phyloP scores from a whole-genome alignment of 1,284 basidiomycete species.

The Microbotryum violaceum region DNA sequence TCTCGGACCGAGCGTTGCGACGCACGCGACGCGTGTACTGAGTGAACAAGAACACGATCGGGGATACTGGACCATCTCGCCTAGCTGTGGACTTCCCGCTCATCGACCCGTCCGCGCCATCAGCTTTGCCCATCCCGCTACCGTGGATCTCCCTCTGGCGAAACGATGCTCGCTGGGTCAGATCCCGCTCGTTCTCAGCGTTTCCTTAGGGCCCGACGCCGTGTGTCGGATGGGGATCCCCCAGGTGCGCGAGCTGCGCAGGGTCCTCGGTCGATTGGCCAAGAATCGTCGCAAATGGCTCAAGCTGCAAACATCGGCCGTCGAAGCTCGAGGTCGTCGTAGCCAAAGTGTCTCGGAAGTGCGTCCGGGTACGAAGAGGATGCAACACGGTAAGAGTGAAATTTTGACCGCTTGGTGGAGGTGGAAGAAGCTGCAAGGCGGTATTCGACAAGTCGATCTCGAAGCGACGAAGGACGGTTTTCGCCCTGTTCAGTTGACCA shows the following conservation, averaged over 20 bases:
- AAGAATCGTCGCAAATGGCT: conserved; percentile 3
- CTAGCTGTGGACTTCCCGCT: not conserved
- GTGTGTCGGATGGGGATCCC: conserved; percentile 25
- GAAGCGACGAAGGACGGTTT: not conserved
- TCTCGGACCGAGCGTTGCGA: too few relatives aligned
- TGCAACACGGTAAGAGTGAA: not conserved
- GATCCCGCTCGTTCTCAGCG: conserved; percentile 21
- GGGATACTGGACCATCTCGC: conserved; percentile 2
- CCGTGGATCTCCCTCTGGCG: conserved; percentile 19
- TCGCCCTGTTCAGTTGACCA: not conserved
- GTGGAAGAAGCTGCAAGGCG: conserved; percentile 12
- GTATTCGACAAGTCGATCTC: not conserved
- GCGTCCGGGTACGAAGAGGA: not conserved
- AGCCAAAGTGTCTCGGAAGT: not conserved
- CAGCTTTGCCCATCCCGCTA: conserved; percentile 28
- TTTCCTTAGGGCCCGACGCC: conserved; percentile 19
- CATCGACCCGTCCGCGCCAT: conserved; percentile 18
- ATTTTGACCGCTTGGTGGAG: conserved; percentile 14
- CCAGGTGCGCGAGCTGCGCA: conserved; percentile 20
- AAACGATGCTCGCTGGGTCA: conserved; percentile 12
- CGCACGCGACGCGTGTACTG: not conserved
- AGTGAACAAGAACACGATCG: not conserved
- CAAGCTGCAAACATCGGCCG: not conserved
- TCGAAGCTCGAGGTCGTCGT: not conserved
- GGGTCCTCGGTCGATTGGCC: conserved; percentile 22